These are phyloP conservation scores for Boletus huronensis DNA, from an alignment of 768 basidiomycete species.

Conservation along the genomic window DNA sequence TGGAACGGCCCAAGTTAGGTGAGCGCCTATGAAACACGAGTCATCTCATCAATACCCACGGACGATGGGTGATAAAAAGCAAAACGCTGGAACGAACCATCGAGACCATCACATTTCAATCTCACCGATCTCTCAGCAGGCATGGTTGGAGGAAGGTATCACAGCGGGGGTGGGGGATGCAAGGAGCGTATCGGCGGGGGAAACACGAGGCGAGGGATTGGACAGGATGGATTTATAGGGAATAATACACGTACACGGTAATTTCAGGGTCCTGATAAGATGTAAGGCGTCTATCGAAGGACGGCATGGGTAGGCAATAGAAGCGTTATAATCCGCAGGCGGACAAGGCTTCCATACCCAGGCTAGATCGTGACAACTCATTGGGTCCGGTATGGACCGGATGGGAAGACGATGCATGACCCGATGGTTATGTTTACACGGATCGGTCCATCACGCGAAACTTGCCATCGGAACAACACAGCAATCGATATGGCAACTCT, in stretches of 20 bases:
- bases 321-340: constrained; percentile 21
- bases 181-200: constrained; percentile 24
- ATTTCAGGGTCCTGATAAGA: constrained; percentile 32
- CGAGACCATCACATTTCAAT: constrained; percentile 31
- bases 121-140: constrained; percentile 44
- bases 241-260: constrained; percentile 33
- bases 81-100: constrained; percentile 31
- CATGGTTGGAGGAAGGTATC: constrained; percentile 37
- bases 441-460: constrained; percentile 12
- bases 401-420: constrained; percentile 9
- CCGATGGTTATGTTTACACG: constrained; percentile 18
- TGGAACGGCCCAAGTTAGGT: constrained; percentile 46
- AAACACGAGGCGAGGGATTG: constrained; percentile 22
- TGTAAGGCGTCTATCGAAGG: constrained; percentile 29
- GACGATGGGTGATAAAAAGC: not conserved
- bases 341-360: constrained; percentile 25
- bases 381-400: constrained; percentile 20
- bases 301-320: constrained; percentile 32
- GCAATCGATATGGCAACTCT: constrained; percentile 15
- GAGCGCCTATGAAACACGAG: constrained; percentile 33
- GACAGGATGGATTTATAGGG: constrained; percentile 29
- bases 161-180: constrained; percentile 11
- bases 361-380: constrained; percentile 14
- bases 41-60: constrained; percentile 13
- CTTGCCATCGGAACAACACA: not conserved